Percentiles rank a stretch among this genome's conserved stretches.
Conservation (phyloP, 768 basidiomycete species). For the Tylopilus vinaceipallidus region DNA sequence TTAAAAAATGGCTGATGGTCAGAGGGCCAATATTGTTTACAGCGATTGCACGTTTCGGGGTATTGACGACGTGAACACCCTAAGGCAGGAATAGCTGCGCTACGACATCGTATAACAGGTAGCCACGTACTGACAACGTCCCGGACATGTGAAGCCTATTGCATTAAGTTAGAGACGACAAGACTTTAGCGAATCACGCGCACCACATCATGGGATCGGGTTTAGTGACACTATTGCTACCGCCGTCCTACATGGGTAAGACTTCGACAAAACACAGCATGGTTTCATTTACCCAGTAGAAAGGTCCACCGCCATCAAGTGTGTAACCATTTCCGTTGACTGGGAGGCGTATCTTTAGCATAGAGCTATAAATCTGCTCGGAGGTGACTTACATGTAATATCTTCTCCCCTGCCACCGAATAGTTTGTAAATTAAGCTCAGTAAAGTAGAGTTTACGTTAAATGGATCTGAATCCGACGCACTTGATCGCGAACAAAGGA, state of each 20-base stretch:
- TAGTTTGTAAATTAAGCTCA: neutral
- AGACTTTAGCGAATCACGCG: neutral
- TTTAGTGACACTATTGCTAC: constrained; percentile 12
- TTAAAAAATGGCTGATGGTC: constrained; percentile 44
- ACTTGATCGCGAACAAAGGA: constrained; percentile 54
- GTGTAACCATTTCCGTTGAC: constrained; percentile 41
- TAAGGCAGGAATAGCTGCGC: constrained; percentile 8
- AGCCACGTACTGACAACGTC: constrained; percentile 30
- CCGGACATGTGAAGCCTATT: constrained; percentile 42
- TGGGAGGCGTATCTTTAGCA: neutral
- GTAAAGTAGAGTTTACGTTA: neutral
- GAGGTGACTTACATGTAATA: constrained; percentile 44
- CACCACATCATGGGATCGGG: constrained; percentile 43
- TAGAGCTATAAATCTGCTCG: neutral
- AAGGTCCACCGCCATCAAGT: constrained; percentile 43
- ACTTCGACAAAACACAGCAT: neutral
- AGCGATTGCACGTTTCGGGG: constrained; percentile 36
- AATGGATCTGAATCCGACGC: constrained; percentile 5
- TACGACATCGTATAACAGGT: neutral
- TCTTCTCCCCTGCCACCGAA: constrained; percentile 39
- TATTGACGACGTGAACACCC: constrained; percentile 39
- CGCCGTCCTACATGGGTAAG: constrained; percentile 24
- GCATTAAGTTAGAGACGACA: neutral
- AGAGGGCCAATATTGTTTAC: constrained; percentile 28
- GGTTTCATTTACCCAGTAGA: constrained; percentile 38